Evolutionary conservation across 2,329 filamentous ascomycete species (phyloP).

Genomic region (Alternaria ethzedia): DNA sequence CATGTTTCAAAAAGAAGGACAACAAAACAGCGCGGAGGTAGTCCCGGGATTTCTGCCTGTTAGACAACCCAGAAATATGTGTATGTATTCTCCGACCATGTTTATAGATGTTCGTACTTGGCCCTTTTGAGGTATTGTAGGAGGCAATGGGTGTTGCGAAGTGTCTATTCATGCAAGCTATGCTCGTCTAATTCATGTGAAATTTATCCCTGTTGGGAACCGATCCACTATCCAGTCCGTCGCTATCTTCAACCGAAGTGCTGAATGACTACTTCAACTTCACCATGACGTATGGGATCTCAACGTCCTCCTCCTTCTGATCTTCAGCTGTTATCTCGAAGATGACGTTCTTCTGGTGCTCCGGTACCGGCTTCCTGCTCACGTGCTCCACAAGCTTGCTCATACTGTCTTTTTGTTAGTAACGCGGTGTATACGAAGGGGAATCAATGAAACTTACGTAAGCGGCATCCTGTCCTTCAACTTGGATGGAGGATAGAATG

Average conservation of each 20-base stretch:
- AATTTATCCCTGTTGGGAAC: background rate
- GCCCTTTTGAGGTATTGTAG: background rate
- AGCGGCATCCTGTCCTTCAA: conserved; percentile 81
- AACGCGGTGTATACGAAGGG: background rate
- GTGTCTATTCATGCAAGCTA: conserved; percentile 23
- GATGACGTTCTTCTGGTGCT: conserved; percentile 93
- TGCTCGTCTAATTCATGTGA: conserved; percentile 27
- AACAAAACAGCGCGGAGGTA: background rate
- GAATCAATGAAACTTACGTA: conserved; percentile 58
- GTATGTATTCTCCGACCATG: background rate
- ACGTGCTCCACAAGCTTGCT: conserved; percentile 87
- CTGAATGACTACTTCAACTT: conserved; percentile 61
- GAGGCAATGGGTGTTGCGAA: background rate
- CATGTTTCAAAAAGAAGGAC: background rate
- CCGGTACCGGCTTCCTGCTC: conserved; percentile 88
- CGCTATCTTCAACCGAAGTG: background rate
- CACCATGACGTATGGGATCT: conserved; percentile 95
- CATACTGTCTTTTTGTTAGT: conserved; percentile 64
- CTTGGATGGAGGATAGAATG: conserved; percentile 85
- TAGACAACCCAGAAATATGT: background rate
- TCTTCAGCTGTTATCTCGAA: conserved; percentile 95
- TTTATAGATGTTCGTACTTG: background rate
- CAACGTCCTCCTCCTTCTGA: conserved; percentile 86
- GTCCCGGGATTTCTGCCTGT: background rate
- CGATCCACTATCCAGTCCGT: background rate